Base-by-base conservation (phyloP, 441 rosid species). In the Theobroma grandiflorum region DNA sequence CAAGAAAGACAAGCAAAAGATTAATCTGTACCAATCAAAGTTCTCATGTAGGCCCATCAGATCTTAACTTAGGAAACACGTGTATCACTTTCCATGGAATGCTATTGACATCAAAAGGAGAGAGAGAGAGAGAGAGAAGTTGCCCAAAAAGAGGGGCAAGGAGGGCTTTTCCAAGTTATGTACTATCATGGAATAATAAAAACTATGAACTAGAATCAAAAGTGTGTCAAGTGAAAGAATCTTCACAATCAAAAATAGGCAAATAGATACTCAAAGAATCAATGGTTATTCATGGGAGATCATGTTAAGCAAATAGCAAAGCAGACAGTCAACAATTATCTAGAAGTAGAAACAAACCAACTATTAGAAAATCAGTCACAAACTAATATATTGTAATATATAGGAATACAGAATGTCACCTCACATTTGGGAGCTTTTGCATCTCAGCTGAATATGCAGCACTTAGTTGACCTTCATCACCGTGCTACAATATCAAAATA, bases 401-500 rank as follows among this genome's bases (percentile, higher is more conserved):
- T 35, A 70, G 20, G 67, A 75, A 79, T 79, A 68, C 63, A 81
- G 81, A 81, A 71, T 79, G 84, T 87, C 95, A 96, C 99, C 99
- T 96, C 89, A 92, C 96, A 85, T 90, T 81, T 81, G 94, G 91
- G 89, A 95, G 89, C 94, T 84, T 95, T 78, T 88, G 88, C 90
- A 90, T 85, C 88, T 96, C 96, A 53, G 89, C 85, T 76, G 96
- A 95, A 87, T 88, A 96, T 76, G 96, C 96, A 8, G 89, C 86
- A 84, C 93, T 89, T 84, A 96, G 79, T 78, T 82, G 89, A 85
- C 99, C 99, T 89, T 96, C 99, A 84, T 85, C 97, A 81, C 99
- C 99, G 82, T 91, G 92, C 99, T 96, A 84, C 81, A 81, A 75
- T 47, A 63, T 74, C 33, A 69, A 83, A 82, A 80, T 20, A 82